Conservation (phyloP, 75 land plant species). For the Pseudotsuga menziesii region DNA sequence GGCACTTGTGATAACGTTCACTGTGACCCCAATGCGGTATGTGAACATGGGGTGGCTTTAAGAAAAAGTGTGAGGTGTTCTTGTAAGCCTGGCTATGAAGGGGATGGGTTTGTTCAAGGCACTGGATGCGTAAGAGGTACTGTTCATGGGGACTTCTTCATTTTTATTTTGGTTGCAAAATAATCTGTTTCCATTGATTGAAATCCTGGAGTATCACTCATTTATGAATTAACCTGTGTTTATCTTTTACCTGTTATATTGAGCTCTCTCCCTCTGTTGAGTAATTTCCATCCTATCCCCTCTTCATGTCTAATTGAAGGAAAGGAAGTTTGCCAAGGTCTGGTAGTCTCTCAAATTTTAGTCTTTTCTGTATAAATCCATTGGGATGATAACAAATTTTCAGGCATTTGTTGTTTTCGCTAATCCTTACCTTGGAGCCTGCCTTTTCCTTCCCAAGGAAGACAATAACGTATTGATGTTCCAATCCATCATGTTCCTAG, state of each 20-base stretch:
- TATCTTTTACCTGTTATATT: neutral
- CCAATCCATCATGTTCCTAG: neutral
- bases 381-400: neutral
- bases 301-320: neutral
- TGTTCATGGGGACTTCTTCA: neutral
- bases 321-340: neutral
- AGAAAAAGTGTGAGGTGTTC: conserved; percentile 22
- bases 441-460: neutral
- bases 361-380: neutral
- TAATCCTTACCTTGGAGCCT: neutral
- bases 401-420: neutral
- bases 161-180: neutral
- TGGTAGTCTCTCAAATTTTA: neutral
- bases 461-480: neutral
- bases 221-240: neutral
- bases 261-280: neutral
- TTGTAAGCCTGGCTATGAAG: conserved; percentile 40
- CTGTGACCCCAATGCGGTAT: neutral
- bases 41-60: neutral
- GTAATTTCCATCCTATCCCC: neutral
- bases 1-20: neutral
- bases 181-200: neutral
- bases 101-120: conserved; percentile 46
- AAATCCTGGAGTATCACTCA: neutral
- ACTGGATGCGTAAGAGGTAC: conserved; percentile 42